Conservation (phyloP, 331 rosid species). For the Phaseolus coccineus region DNA sequence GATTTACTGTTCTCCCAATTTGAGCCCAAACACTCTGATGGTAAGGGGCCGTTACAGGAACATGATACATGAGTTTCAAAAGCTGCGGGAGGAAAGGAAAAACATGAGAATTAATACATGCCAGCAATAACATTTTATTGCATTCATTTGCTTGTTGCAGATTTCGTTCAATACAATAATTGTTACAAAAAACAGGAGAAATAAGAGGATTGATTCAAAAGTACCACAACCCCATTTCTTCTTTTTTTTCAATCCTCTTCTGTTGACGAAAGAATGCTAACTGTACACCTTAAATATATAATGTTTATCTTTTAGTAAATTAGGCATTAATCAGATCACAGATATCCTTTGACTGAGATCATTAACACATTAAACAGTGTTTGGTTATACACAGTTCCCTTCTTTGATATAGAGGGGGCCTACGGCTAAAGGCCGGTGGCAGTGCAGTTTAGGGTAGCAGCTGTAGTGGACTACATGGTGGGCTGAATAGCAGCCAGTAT, state of each 20-base stretch:
- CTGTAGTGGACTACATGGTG: no score
- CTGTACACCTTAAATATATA: not conserved
- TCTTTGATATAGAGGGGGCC: no score
- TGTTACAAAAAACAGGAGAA: not conserved
- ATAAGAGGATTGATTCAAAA: not conserved
- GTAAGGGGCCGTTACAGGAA: constrained; percentile 80
- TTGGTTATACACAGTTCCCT: not conserved
- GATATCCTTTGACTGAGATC: not conserved
- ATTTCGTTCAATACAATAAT: not conserved
- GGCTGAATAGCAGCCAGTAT: no score
- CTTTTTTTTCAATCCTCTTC: not conserved
- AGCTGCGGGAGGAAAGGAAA: constrained; percentile 57
- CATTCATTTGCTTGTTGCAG: not conserved
- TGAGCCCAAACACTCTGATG: constrained; percentile 89
- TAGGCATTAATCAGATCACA: not conserved
- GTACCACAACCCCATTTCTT: not conserved
- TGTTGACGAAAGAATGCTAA: not conserved
- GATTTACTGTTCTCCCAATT: constrained; percentile 70
- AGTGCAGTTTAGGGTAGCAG: no score
- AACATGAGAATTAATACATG: constrained; percentile 8
- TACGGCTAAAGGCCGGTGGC: no score
- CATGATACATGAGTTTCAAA: constrained; percentile 92
- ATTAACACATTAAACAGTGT: not conserved
- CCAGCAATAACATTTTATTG: not conserved
- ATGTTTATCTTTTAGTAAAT: not conserved